A percentile compares a stretch with the other conserved stretches of the same genome.
Conservation (phyloP, 2,329 filamentous ascomycete genomes). For the Paecilomyces variotii region DNA sequence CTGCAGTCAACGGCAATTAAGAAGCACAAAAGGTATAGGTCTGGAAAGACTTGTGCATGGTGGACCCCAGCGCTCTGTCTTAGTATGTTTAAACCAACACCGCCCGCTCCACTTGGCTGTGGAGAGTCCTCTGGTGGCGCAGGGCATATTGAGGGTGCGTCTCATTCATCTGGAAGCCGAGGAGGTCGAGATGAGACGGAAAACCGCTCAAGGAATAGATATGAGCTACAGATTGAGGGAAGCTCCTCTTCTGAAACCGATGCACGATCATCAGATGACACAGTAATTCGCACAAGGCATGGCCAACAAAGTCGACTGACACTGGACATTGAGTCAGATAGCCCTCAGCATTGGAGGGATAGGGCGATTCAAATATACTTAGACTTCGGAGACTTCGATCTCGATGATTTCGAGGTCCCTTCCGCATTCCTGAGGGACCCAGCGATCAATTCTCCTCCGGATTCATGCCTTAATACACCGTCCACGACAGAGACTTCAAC, state of each 20-base stretch:
- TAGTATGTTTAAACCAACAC: background rate
- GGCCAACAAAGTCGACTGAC: background rate
- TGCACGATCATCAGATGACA: background rate
- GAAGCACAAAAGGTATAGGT: slow-evolving; percentile 35
- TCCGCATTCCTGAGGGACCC: background rate
- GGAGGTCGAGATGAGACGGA: background rate
- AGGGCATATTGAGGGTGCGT: background rate
- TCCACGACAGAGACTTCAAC: slow-evolving; percentile 2
- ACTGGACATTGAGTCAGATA: background rate
- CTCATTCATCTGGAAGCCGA: background rate
- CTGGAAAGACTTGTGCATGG: background rate
- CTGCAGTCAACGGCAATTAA: slow-evolving; percentile 49
- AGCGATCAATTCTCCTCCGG: background rate
- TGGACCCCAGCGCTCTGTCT: background rate
- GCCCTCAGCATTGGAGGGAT: background rate
- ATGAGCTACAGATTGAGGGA: background rate
- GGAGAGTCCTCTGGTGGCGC: background rate
- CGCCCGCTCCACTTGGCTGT: background rate
- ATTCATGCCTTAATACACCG: background rate
- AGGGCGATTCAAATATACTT: background rate
- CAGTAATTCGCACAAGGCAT: background rate
- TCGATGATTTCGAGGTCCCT: background rate
- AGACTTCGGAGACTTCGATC: background rate
- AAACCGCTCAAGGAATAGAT: slow-evolving; percentile 14
- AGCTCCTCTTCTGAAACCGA: background rate